phyloP scores from a whole-genome alignment of 345 rosid species.

The Citrus maxima region DNA sequence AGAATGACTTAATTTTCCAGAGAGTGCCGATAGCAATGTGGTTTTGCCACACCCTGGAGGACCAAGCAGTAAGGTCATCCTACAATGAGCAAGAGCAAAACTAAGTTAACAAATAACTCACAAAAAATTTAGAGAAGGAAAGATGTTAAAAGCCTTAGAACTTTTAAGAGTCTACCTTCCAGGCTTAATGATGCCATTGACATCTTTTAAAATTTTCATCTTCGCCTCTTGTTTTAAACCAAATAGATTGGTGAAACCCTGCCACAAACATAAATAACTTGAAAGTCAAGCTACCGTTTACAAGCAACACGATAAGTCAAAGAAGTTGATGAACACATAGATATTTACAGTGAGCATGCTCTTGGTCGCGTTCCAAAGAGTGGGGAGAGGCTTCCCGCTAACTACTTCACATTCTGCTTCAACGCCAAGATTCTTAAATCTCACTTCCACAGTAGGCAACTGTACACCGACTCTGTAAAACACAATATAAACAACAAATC shows the following conservation, averaged over 20 bases:
- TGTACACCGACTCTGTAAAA: conserved; percentile 36
- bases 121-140: not conserved
- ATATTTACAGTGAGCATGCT: no score
- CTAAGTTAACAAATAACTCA: not conserved
- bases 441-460: conserved; percentile 44
- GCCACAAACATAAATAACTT: not conserved
- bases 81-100: not conserved
- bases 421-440: conserved; percentile 32
- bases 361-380: conserved; percentile 37
- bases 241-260: conserved; percentile 5
- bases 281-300: not conserved
- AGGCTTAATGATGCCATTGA: conserved; percentile 22
- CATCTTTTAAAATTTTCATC: conserved; percentile 11
- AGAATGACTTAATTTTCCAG: conserved; percentile 29
- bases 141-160: not conserved
- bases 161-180: conserved; percentile 4
- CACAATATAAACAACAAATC: not conserved
- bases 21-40: conserved; percentile 28
- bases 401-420: conserved; percentile 40
- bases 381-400: conserved; percentile 45
- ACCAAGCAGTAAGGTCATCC: conserved; percentile 37
- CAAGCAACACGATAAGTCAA: not conserved
- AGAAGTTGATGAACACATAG: no score
- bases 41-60: conserved; percentile 42
- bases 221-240: conserved; percentile 13